These are phyloP conservation scores for Rhodocollybia butyracea DNA, from an alignment of 768 basidiomycete species.

Conservation along the genomic window DNA sequence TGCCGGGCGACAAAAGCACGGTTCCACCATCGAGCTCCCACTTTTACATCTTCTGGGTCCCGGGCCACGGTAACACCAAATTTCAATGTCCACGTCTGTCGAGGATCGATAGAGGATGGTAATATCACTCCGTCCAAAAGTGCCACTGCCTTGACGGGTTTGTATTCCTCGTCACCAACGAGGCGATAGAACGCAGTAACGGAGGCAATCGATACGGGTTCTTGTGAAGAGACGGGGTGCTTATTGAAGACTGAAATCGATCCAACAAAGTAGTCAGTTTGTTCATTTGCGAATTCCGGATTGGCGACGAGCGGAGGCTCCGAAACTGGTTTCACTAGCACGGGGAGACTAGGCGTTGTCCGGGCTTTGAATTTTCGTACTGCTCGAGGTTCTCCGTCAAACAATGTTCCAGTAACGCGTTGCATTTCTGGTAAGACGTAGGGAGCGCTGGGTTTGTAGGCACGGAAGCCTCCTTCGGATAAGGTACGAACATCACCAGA, in stretches of 20 bases:
- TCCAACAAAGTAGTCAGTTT: slow-evolving; percentile 29
- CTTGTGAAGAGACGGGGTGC: slow-evolving; percentile 26
- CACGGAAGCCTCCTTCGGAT: slow-evolving; percentile 35
- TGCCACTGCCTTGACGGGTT: slow-evolving; percentile 25
- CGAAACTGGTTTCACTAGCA: slow-evolving; percentile 31
- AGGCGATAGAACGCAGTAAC: slow-evolving; percentile 31
- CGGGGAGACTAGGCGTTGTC: slow-evolving; percentile 24
- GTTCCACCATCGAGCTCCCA: slow-evolving; percentile 29
- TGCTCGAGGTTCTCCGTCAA: slow-evolving; percentile 25
- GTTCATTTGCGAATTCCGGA: slow-evolving; percentile 19
- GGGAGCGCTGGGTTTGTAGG: slow-evolving; percentile 28
- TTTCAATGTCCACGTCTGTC: slow-evolving; percentile 28
- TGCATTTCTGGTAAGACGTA: slow-evolving; percentile 31
- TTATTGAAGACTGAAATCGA: slow-evolving; percentile 36
- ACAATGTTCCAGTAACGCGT: slow-evolving; percentile 30
- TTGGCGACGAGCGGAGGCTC: slow-evolving; percentile 35
- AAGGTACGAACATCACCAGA: slow-evolving; percentile 30
- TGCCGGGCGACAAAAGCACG: slow-evolving; percentile 30
- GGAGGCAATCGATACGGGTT: slow-evolving; percentile 31
- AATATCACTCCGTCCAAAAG: slow-evolving; percentile 20
- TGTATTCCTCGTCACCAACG: slow-evolving; percentile 31
- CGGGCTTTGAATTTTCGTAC: slow-evolving; percentile 36
- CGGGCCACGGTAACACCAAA: slow-evolving; percentile 30
- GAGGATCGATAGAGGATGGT: slow-evolving; percentile 34
- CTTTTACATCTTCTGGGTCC: slow-evolving; percentile 29